phyloP scores from a whole-genome alignment of 306 rosid genomes.

The Rosa lucieae region DNA sequence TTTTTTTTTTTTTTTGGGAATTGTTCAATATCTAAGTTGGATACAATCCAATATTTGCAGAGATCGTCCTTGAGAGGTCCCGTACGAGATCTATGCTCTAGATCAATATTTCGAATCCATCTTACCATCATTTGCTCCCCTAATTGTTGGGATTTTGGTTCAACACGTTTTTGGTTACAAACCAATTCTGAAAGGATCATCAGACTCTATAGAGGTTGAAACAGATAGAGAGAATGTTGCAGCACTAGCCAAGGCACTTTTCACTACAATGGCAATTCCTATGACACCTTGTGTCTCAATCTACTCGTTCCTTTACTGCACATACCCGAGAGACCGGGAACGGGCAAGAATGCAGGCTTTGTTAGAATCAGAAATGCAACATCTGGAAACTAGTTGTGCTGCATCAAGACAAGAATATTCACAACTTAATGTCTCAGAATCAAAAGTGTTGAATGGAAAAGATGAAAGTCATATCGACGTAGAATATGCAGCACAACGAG shows the following conservation, averaged over 20 bases:
- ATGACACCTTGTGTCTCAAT: constrained; percentile 58
- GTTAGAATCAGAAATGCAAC: constrained; percentile 66
- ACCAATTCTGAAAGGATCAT: constrained; percentile 61
- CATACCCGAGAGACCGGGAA: constrained; percentile 85
- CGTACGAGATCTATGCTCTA: constrained; percentile 77
- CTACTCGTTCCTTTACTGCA: constrained; percentile 68
- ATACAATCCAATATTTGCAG: constrained; percentile 96
- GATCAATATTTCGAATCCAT: constrained; percentile 73
- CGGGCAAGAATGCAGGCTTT: constrained; percentile 70
- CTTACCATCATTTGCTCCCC: constrained; percentile 80
- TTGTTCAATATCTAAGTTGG: constrained; percentile 17
- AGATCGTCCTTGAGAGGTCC: constrained; percentile 82
- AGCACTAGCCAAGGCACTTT: constrained; percentile 76
- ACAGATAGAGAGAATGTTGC: constrained; percentile 78
- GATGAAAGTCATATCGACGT: constrained; percentile 22
- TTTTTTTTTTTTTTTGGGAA: neutral
- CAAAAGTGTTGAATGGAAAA: constrained; percentile 20
- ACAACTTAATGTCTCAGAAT: constrained; percentile 26
- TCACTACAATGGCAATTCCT: constrained; percentile 66
- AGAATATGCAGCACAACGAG: constrained; percentile 31
- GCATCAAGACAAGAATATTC: constrained; percentile 21
- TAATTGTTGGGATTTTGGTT: constrained; percentile 73
- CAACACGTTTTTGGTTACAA: constrained; percentile 67
- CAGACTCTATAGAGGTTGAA: constrained; percentile 43
- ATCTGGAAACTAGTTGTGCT: constrained; percentile 31